phyloP scores from a whole-genome alignment of 225 moss, liverwort and hornwort species.

The Polytrichum commune region DNA sequence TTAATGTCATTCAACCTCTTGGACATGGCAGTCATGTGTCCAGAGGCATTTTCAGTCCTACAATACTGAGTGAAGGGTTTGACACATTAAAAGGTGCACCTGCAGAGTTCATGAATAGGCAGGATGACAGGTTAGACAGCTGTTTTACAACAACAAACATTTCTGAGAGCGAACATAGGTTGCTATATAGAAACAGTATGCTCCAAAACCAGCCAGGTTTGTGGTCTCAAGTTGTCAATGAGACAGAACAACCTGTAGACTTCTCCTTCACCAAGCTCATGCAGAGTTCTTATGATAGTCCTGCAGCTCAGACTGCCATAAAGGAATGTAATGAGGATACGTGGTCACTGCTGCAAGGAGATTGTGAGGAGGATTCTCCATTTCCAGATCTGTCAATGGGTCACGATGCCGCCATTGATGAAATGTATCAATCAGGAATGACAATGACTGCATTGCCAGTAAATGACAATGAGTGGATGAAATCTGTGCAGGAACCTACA shows the following conservation, averaged over 20 bases:
- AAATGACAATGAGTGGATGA: slow-evolving; percentile 14
- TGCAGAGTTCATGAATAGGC: neutral
- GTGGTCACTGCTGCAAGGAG: slow-evolving; percentile 28
- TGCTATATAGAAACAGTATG: neutral
- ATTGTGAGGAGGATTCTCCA: slow-evolving; percentile 24
- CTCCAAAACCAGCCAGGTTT: neutral
- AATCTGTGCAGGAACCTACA: neutral
- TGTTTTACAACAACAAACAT: no score
- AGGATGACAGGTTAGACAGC: neutral
- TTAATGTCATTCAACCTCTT: neutral
- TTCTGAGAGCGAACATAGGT: neutral
- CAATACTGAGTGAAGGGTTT: neutral
- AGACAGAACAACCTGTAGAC: slow-evolving; percentile 6
- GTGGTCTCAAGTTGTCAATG: neutral
- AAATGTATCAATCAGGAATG: slow-evolving; percentile 11
- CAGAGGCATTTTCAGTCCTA: neutral
- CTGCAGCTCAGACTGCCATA: slow-evolving; percentile 36
- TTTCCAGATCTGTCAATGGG: slow-evolving; percentile 8
- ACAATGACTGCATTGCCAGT: slow-evolving; percentile 3
- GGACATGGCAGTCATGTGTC: neutral
- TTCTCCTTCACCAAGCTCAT: slow-evolving; percentile 47
- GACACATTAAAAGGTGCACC: neutral
- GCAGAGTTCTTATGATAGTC: slow-evolving; percentile 47
- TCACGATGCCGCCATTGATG: slow-evolving; percentile 1
- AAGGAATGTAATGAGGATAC: slow-evolving; percentile 43